Base-by-base conservation (phyloP, 306 rosid species). In the Cicer pinnatifidum region DNA sequence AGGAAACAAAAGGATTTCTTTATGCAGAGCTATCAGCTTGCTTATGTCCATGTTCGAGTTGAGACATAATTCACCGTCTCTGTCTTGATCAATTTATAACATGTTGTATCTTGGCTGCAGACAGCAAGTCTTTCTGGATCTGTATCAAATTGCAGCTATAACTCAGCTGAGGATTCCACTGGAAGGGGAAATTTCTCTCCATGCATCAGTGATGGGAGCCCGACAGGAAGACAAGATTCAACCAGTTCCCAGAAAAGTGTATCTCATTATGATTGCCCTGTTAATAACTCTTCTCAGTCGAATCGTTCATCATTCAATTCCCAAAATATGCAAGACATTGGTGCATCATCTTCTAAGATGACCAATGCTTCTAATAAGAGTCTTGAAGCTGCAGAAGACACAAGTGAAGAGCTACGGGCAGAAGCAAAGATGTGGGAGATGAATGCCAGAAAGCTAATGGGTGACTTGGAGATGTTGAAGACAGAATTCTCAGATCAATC, bases 371-470 rank as follows among this genome's bases (percentile, higher is more conserved):
- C 82, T 43, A 77, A 63, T 17, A 81, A 76, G 40, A 54, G 60
- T 56, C 78, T 35, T 64, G 92, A 89, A 66, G 84, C 85, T 16
- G 82, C 91, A 75, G 88, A 81, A 78, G 83, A 61, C 56, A 77
- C 90, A 7, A 75, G 72, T 69, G 86, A 79, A 73, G 97, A 87
- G 86, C 85, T 94, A 60, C 96, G 86, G 41, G 98, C 89, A 8
- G 96, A 94, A 82, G 97, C 98, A 17, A 89, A 85, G 88, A 89
- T 91, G 96, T 91, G 99, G 97, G 96, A 94, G 84, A 86, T 89
- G 86, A 91, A 94, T 11, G 96, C 96, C 28, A 84, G 89, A 64
- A 88, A 91, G 79, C 86, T 94, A 56, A 87, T 90, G 95, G 81
- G 74, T 76, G 96, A 91, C 83, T 78, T 88, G 80, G 96, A 94